A percentile compares a stretch with the other conserved stretches of the same genome.
Evolutionary conservation across 2,329 filamentous ascomycete genomes (phyloP).

Genomic region (Xylaria sp.): DNA sequence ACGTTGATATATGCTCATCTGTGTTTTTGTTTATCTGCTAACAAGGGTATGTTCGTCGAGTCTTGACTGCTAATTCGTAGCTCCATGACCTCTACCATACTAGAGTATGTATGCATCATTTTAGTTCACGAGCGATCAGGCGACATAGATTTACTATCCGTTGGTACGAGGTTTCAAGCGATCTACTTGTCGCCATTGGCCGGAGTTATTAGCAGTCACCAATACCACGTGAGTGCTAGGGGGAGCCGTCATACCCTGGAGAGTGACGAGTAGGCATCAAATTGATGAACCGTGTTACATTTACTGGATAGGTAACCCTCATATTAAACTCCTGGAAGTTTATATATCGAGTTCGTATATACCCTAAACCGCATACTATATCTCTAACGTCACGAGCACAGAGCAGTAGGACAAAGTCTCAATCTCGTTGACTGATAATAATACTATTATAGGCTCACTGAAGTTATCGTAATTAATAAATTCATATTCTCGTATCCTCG

Average conservation of each 20-base stretch:
- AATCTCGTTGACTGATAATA: background rate
- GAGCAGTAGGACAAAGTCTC: background rate
- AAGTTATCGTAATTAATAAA: conserved; percentile 9
- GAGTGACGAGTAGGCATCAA: background rate
- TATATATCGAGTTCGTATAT: background rate
- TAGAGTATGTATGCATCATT: background rate
- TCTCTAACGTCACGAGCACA: background rate
- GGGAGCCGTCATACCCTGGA: conserved; percentile 8
- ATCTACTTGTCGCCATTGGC: background rate
- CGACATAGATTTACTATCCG: background rate
- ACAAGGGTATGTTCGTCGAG: background rate
- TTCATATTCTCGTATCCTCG: conserved; percentile 12
- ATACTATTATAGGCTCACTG: background rate
- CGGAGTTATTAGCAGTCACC: background rate
- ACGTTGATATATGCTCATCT: background rate
- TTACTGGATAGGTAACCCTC: background rate
- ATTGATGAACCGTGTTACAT: background rate
- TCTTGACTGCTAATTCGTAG: background rate
- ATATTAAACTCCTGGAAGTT: too few relatives aligned
- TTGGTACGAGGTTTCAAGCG: background rate
- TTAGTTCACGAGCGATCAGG: background rate
- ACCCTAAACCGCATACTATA: background rate
- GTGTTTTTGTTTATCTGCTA: background rate
- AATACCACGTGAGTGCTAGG: background rate
- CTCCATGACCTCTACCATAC: background rate